A percentile compares a stretch with the other conserved stretches of the same genome.
Conservation (phyloP, 768 basidiomycete species). For the Rubroboletus pulcherrimus region DNA sequence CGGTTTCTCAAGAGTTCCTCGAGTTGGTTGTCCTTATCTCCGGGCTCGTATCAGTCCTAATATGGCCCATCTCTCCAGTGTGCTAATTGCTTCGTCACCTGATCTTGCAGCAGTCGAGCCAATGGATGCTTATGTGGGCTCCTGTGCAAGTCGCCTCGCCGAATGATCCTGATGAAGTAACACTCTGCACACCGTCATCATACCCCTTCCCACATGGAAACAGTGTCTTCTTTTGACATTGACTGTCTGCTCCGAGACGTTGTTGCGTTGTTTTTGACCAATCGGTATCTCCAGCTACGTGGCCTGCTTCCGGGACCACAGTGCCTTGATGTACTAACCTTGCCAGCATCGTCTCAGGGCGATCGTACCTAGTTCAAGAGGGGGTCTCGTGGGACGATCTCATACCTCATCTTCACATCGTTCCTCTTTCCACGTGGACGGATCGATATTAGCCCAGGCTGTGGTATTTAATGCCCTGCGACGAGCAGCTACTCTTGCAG, state of each 20-base stretch:
- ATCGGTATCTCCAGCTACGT: background rate
- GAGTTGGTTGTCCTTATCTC: background rate
- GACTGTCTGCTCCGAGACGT: too few relatives aligned
- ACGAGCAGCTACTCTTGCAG: background rate
- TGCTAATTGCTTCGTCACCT: background rate
- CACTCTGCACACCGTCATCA: background rate
- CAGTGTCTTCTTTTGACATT: background rate
- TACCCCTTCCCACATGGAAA: background rate
- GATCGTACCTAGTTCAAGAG: background rate
- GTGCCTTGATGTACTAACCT: background rate
- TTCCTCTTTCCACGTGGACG: constrained; percentile 4
- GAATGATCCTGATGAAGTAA: background rate
- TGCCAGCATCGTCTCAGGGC: background rate
- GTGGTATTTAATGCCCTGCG: constrained; percentile 18
- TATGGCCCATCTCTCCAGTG: background rate
- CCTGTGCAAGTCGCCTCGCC: background rate
- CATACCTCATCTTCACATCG: background rate
- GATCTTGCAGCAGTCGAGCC: background rate
- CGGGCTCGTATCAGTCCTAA: background rate
- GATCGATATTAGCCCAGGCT: background rate
- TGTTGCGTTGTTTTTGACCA: background rate
- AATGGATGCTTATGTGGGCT: background rate
- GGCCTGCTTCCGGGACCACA: constrained; percentile 1
- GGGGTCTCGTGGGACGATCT: background rate
- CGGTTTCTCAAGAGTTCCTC: background rate